A percentile compares a stretch with the other conserved stretches of the same genome.
Evolutionary conservation across 768 basidiomycete species (phyloP).

Genomic region (Russula griseocarnosa): DNA sequence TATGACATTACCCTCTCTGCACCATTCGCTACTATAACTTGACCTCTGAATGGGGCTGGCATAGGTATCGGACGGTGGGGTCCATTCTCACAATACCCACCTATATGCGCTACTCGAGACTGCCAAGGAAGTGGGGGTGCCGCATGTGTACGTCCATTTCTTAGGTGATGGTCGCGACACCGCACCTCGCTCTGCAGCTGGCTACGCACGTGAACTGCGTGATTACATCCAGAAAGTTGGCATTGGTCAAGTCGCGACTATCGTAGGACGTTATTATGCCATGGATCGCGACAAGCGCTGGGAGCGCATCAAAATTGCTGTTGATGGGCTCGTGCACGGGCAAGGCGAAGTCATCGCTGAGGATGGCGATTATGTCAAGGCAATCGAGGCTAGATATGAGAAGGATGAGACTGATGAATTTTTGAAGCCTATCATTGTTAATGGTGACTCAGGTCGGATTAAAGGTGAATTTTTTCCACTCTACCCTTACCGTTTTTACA

Average conservation of each 20-base stretch:
- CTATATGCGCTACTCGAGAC: too few relatives aligned
- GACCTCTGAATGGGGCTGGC: too few relatives aligned
- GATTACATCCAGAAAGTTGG: slow-evolving; percentile 70
- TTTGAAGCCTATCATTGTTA: slow-evolving; percentile 88
- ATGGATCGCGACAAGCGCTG: slow-evolving; percentile 98
- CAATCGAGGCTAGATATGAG: slow-evolving; percentile 69
- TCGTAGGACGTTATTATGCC: slow-evolving; percentile 89
- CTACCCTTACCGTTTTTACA: too few relatives aligned
- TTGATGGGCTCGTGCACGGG: slow-evolving; percentile 72
- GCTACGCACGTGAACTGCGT: too few relatives aligned
- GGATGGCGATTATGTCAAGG: slow-evolving; percentile 55
- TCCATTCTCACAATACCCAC: too few relatives aligned
- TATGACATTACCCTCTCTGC: slow-evolving; percentile 34
- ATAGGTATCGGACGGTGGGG: slow-evolving; percentile 90
- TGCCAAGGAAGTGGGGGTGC: too few relatives aligned
- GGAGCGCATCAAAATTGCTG: slow-evolving; percentile 88
- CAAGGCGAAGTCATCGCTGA: slow-evolving; percentile 55
- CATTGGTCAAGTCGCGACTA: slow-evolving; percentile 77
- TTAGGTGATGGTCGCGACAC: too few relatives aligned
- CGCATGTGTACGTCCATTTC: too few relatives aligned
- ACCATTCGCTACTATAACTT: not conserved
- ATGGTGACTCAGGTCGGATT: slow-evolving; percentile 72
- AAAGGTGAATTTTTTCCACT: slow-evolving; percentile 51
- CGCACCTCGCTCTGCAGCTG: too few relatives aligned
- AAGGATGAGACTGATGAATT: slow-evolving; percentile 93